Evolutionary conservation across 441 rosid genomes (phyloP), one percentile per base, ranked within the genome.

Genomic region (Erysimum cheiri): DNA sequence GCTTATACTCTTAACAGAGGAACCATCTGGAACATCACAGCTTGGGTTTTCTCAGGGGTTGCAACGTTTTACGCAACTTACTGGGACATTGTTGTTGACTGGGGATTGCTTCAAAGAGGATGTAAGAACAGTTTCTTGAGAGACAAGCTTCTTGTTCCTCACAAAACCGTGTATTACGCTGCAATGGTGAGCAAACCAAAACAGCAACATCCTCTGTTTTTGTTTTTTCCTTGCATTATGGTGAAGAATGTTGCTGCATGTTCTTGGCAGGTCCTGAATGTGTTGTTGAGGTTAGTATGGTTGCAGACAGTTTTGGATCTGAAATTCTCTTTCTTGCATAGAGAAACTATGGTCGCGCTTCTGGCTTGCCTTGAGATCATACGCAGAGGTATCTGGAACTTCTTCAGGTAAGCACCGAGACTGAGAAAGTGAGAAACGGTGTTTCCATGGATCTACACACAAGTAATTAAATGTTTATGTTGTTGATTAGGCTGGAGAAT

Each of bases 321-420:
- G 56, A 66, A 56, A 3, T 12, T 78, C 4, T 8, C 46, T 4
- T 11, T 67, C 50, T 57, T 86, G 35, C 91, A 87, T 52, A 62
- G 22, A 48, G 54, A 81, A 58, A 70, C 86, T 32, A 12, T 77
- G 64, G 53, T 69, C 10, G 60, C 91, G 10, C 59, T 86, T 82
- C 57, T 94, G 71, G 97, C 99, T 62, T 88, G 97, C 7, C 72
- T 88, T 22, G 99, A 94, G 84, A 93, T 92, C 43, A 87, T 90
- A 65, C 82, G 96, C 10, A 69, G 98, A 67, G 99, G 99, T 28
- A 93, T 92, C 35, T 90, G 99, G 99, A 94, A 88, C 74, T 94
- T 92, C 75, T 92, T 92, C 79, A 86, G 97, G 97, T 91, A 78
- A 49, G 55, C 39, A 40, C 24, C 37, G 19, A 60, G 48, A 52